Evolutionary conservation across 2,329 filamentous ascomycete species (phyloP).

Genomic region (Bisporella sp.): DNA sequence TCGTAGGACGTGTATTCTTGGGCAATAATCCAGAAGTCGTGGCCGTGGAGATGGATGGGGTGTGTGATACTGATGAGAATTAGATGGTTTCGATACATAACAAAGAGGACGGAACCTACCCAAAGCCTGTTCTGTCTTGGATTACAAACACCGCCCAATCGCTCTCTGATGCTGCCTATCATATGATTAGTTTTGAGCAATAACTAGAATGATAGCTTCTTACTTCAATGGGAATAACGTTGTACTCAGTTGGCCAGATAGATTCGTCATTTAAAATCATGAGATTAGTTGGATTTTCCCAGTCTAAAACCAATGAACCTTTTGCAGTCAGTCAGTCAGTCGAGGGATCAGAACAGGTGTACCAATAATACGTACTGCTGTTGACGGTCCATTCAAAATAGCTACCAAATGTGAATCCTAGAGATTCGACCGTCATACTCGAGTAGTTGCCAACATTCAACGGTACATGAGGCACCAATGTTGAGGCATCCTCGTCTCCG

Average conservation of each 20-base stretch:
- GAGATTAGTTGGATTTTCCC: slow-evolving; percentile 37
- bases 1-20: slow-evolving; percentile 35
- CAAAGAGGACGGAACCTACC: slow-evolving; percentile 1
- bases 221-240: slow-evolving; percentile 14
- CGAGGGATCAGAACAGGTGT: no score
- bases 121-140: slow-evolving; percentile 17
- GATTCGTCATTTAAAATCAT: slow-evolving; percentile 25
- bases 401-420: slow-evolving; percentile 13
- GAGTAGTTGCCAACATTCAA: slow-evolving; percentile 17
- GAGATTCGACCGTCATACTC: slow-evolving; percentile 8
- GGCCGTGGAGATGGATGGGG: slow-evolving; percentile 42
- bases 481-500: slow-evolving; percentile 23
- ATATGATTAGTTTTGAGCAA: no score
- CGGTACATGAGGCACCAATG: slow-evolving; percentile 21
- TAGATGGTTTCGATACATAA: background rate
- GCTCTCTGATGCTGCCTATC: slow-evolving; percentile 30
- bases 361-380: slow-evolving; percentile 27
- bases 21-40: slow-evolving; percentile 40
- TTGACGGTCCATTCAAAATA: slow-evolving; percentile 44
- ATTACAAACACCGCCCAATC: slow-evolving; percentile 24
- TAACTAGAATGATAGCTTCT: no score
- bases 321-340: no score
- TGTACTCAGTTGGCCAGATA: slow-evolving; percentile 24
- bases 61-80: slow-evolving; percentile 13
- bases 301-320: slow-evolving; percentile 35